These are phyloP conservation scores for Babesia gibsoni DNA, from an alignment of 169 alveolate genomes.

Conservation along the genomic window DNA sequence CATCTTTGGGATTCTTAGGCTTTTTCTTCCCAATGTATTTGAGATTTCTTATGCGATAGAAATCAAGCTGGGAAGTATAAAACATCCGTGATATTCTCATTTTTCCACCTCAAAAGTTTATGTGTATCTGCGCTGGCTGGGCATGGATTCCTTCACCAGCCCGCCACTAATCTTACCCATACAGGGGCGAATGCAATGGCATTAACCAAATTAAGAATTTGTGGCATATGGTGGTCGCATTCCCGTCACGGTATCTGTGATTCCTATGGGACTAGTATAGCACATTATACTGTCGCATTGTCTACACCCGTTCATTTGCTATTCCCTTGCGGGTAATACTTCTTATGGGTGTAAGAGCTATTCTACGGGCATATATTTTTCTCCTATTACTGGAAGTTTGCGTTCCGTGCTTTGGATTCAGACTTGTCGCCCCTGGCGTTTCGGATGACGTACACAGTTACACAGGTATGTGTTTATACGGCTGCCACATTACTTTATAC, in stretches of 20 bases:
- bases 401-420: background rate
- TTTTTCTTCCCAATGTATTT: background rate
- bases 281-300: too few relatives aligned
- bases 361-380: background rate
- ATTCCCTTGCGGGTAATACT: background rate
- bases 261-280: too few relatives aligned
- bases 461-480: background rate
- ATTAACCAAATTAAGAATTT: too few relatives aligned
- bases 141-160: background rate
- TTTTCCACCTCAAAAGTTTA: background rate
- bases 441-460: background rate
- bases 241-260: too few relatives aligned
- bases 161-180: background rate
- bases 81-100: background rate
- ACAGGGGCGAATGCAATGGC: too few relatives aligned
- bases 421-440: background rate
- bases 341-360: background rate
- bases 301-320: too few relatives aligned
- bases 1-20: background rate
- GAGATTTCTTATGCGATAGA: conserved; percentile 16
- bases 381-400: background rate
- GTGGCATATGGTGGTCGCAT: too few relatives aligned
- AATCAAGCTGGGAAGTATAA: background rate
- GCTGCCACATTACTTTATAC: background rate
- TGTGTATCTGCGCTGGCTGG: background rate